Evolutionary conservation across 768 basidiomycete genomes (phyloP).

Genomic region (Russula lepida): DNA sequence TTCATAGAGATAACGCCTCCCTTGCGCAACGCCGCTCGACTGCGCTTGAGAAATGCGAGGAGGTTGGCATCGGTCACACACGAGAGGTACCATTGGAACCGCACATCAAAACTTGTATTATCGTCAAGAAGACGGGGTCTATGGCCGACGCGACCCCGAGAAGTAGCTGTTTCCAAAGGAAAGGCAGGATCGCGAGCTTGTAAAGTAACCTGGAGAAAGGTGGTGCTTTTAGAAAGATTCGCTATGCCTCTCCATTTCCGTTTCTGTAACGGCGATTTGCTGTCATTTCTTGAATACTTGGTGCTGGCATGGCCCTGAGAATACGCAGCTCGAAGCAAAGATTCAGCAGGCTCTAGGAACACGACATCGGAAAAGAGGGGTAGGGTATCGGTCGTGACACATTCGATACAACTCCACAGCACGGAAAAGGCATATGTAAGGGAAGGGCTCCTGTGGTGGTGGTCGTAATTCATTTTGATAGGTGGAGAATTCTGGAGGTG

Average conservation of each 20-base stretch:
- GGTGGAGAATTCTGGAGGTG: too few species aligned
- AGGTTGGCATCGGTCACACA: conserved; percentile 75
- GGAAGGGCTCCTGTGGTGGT: conserved; percentile 40
- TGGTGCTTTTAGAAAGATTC: conserved; percentile 57
- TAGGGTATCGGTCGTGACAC: conserved; percentile 84
- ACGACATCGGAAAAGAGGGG: conserved; percentile 82
- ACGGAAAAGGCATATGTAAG: conserved; percentile 40
- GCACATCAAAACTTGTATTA: conserved; percentile 74
- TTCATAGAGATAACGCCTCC: conserved; percentile 75
- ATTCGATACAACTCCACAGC: conserved; percentile 92
- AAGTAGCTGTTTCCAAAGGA: conserved; percentile 35
- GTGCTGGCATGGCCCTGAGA: conserved; percentile 29
- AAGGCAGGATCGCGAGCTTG: conserved; percentile 71
- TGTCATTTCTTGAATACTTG: conserved; percentile 23
- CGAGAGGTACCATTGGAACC: conserved; percentile 97
- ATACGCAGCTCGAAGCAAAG: conserved; percentile 68
- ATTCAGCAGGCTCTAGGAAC: conserved; percentile 78
- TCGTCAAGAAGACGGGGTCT: conserved; percentile 33
- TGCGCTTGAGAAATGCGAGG: conserved; percentile 61
- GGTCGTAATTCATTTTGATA: conserved; percentile 54
- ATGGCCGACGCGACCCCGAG: conserved; percentile 63
- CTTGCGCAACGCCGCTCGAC: conserved; percentile 51
- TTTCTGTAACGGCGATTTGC: conserved; percentile 7
- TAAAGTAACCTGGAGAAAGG: conserved; percentile 69
- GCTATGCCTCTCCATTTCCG: conserved; percentile 59